Evolutionary conservation across 345 rosid genomes (phyloP).

Genomic region (Toxicodendron radicans): DNA sequence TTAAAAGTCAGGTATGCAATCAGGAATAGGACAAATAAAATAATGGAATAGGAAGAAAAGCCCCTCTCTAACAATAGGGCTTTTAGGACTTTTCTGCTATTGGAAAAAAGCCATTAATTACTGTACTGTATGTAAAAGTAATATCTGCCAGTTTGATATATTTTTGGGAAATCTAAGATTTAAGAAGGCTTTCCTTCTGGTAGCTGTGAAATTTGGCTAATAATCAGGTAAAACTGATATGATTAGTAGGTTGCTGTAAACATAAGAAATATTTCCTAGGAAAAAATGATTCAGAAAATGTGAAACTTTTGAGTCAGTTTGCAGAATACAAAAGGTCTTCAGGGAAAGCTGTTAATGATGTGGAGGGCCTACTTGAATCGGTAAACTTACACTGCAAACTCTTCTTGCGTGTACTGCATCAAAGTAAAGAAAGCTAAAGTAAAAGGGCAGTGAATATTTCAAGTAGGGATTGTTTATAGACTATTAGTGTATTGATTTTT

Average conservation of each 20-base stretch:
- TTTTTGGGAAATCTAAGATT: background rate
- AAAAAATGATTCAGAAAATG: background rate
- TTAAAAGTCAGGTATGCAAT: no score
- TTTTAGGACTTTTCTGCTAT: no score
- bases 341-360: background rate
- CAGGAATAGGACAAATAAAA: no score
- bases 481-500: background rate
- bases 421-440: background rate
- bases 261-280: background rate
- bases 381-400: no score
- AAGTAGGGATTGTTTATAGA: background rate
- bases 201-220: background rate
- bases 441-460: background rate
- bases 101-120: no score
- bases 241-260: background rate
- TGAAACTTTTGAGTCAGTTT: background rate
- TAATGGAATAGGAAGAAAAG: no score
- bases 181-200: background rate
- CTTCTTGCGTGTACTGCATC: no score
- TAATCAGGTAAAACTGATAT: background rate
- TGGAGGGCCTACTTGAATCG: background rate
- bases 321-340: background rate
- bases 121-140: background rate
- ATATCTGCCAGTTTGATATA: background rate
- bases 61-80: no score